Evolutionary conservation across 192 early-diverging fungal species (phyloP).

Genomic region (Rhizophlyctis rosea): DNA sequence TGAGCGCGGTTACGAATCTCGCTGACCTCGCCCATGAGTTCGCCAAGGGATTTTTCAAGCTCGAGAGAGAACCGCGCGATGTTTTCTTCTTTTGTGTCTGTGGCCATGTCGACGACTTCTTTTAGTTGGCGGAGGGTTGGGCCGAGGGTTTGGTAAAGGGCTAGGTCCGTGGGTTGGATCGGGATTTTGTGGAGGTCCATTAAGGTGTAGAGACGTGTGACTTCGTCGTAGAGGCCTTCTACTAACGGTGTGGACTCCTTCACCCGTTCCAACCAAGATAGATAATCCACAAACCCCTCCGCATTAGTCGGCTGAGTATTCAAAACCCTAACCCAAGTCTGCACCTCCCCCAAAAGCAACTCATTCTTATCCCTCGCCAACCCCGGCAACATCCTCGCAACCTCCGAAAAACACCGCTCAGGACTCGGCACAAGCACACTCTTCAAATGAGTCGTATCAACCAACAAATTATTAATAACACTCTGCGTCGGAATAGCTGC

Average conservation of each 20-base stretch:
- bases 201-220: slow-evolving; percentile 43
- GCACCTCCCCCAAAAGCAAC: slow-evolving; percentile 52
- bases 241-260: slow-evolving; percentile 40
- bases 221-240: slow-evolving; percentile 47
- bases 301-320: slow-evolving; percentile 51
- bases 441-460: slow-evolving; percentile 55
- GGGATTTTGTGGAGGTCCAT: slow-evolving; percentile 50
- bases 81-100: slow-evolving; percentile 58
- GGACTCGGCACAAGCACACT: slow-evolving; percentile 55
- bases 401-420: slow-evolving; percentile 55
- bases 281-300: slow-evolving; percentile 62
- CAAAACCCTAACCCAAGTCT: slow-evolving; percentile 54
- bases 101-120: slow-evolving; percentile 55
- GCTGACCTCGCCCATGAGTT: slow-evolving; percentile 51
- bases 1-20: slow-evolving; percentile 58
- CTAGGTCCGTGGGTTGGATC: slow-evolving; percentile 58
- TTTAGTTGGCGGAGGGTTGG: slow-evolving; percentile 55
- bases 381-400: slow-evolving; percentile 52
- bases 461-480: slow-evolving; percentile 50
- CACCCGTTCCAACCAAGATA: slow-evolving; percentile 62
- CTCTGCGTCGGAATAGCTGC: slow-evolving; percentile 35
- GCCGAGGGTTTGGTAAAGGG: slow-evolving; percentile 55
- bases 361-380: slow-evolving; percentile 61
- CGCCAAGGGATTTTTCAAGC: slow-evolving; percentile 43
- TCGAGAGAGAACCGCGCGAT: slow-evolving; percentile 52